Conservation (phyloP, 345 rosid species). For the Erysimum cheiranthoides region DNA sequence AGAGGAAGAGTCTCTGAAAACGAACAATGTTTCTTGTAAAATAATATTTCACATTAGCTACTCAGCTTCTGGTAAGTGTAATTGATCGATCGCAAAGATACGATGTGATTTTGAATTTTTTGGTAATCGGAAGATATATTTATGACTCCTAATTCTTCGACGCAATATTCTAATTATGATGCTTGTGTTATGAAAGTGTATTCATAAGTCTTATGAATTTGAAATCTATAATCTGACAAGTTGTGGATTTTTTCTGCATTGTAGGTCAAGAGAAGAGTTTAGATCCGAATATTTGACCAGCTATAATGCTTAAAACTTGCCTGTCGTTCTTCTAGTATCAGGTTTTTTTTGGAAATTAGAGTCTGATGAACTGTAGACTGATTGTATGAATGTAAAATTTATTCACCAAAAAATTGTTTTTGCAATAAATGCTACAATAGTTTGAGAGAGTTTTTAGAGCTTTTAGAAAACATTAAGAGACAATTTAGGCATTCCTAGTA, state of each 20-base stretch:
- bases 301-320: neutral
- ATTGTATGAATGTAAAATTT: neutral
- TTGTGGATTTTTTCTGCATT: slow-evolving; percentile 24
- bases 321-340: slow-evolving; percentile 3
- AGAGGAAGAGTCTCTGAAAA: slow-evolving; percentile 22
- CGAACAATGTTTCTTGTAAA: slow-evolving; percentile 23
- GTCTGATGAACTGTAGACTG: slow-evolving; percentile 27
- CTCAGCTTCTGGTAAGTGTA: slow-evolving; percentile 27
- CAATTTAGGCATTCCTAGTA: no score
- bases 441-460: no score
- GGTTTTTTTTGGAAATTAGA: neutral
- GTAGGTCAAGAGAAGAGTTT: neutral
- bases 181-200: neutral
- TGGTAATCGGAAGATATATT: neutral
- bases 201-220: neutral
- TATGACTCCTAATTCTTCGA: neutral
- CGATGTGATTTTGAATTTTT: slow-evolving; percentile 15
- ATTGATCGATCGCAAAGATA: neutral
- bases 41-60: neutral
- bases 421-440: no score
- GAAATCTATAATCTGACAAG: slow-evolving; percentile 14
- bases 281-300: slow-evolving; percentile 7
- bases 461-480: no score
- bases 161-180: neutral
- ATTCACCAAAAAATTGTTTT: no score